Percentiles rank a stretch among this genome's conserved stretches.
phyloP scores from a whole-genome alignment of 2,329 filamentous ascomycete species.

The Trichoderma semiorbis region DNA sequence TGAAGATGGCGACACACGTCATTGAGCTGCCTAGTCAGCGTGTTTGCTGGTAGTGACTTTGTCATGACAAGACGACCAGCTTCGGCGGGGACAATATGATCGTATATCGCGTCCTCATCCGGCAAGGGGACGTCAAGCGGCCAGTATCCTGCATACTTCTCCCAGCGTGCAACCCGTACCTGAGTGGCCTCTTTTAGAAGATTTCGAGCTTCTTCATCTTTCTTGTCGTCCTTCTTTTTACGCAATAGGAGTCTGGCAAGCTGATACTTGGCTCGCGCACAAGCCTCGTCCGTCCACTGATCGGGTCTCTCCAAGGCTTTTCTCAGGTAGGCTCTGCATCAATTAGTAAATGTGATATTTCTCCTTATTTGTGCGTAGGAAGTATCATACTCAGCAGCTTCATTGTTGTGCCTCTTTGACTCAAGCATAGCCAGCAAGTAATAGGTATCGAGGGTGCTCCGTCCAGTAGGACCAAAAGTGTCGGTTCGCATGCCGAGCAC shows the following conservation, averaged over 20 bases:
- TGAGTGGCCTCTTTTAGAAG: neutral
- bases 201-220: neutral
- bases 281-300: neutral
- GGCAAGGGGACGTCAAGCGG: neutral
- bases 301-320: neutral
- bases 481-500: neutral
- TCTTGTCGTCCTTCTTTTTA: neutral
- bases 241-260: neutral
- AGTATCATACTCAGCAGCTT: neutral
- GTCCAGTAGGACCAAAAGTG: neutral
- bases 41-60: neutral
- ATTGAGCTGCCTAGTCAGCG: neutral
- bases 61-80: neutral
- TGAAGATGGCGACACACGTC: neutral
- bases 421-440: neutral
- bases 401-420: neutral
- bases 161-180: neutral
- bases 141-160: neutral
- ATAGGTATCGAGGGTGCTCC: neutral
- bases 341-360: rapidly evolving
- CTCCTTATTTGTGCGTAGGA: neutral
- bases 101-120: neutral
- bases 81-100: neutral
- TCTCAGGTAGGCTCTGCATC: neutral
- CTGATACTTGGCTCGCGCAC: neutral